Conservation (phyloP, 2,329 filamentous ascomycete species). For the Penicillium sp. region DNA sequence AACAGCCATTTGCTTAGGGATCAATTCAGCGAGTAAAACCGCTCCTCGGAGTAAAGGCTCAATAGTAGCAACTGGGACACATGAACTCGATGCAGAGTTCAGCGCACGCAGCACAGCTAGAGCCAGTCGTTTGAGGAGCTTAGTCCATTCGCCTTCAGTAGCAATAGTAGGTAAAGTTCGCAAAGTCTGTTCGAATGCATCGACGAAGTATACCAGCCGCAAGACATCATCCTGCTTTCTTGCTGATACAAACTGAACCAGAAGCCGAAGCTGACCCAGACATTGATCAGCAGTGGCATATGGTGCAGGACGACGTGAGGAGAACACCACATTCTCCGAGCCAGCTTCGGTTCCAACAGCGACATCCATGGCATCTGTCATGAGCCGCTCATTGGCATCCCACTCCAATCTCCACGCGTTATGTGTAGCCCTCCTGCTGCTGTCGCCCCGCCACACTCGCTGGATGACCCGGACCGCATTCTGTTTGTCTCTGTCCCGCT, state of each 20-base stretch:
- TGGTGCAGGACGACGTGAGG: slow-evolving; percentile 31
- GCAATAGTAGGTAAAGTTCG: slow-evolving; percentile 37
- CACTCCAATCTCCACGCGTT: slow-evolving; percentile 61
- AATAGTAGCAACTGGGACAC: slow-evolving; percentile 18
- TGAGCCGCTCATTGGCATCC: slow-evolving; percentile 57
- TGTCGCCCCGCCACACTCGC: slow-evolving; percentile 77
- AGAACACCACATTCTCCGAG: slow-evolving; percentile 5
- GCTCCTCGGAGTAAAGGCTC: slow-evolving; percentile 37
- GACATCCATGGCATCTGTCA: slow-evolving; percentile 28
- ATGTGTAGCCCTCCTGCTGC: slow-evolving; percentile 59
- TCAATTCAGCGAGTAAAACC: slow-evolving; percentile 37
- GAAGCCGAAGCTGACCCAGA: slow-evolving; percentile 60
- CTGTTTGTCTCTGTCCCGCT: slow-evolving; percentile 75
- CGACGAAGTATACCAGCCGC: slow-evolving; percentile 47
- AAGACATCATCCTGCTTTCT: slow-evolving; percentile 40
- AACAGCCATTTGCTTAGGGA: slow-evolving; percentile 43
- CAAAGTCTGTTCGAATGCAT: slow-evolving; percentile 42
- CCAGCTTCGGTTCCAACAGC: background rate
- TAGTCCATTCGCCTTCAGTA: slow-evolving; percentile 43
- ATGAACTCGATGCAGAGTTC: slow-evolving; percentile 15
- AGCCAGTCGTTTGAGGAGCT: slow-evolving; percentile 40
- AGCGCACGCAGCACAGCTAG: slow-evolving; percentile 37
- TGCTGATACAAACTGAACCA: slow-evolving; percentile 64
- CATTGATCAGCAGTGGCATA: slow-evolving; percentile 41
- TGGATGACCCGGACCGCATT: slow-evolving; percentile 76